phyloP scores from a whole-genome alignment of 1,284 basidiomycete genomes.

The Neolentinus lepideus region DNA sequence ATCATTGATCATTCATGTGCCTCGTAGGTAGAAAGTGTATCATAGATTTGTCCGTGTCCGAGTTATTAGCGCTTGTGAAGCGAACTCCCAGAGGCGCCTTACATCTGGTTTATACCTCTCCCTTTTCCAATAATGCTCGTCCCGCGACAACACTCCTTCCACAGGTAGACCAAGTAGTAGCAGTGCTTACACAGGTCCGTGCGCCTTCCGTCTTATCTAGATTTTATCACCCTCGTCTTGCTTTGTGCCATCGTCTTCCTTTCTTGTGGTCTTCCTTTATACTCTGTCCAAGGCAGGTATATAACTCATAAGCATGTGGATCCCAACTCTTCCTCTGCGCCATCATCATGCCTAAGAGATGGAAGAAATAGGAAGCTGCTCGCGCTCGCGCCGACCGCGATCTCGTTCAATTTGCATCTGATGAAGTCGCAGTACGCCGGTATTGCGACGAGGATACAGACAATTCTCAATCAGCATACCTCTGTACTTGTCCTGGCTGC shows the following conservation, averaged over 20 bases:
- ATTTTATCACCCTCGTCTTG: not conserved
- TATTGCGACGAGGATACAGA: not conserved
- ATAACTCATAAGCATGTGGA: not conserved
- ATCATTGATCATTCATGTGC: too few species aligned
- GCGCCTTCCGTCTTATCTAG: not conserved
- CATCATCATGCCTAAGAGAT: not conserved
- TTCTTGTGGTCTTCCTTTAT: not conserved
- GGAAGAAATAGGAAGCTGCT: not conserved
- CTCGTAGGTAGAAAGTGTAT: too few species aligned
- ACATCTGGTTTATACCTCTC: too few species aligned
- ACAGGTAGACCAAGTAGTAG: too few species aligned
- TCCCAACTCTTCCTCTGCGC: not conserved
- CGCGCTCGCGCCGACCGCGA: not conserved
- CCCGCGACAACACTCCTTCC: too few species aligned
- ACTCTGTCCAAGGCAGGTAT: not conserved
- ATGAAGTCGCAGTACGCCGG: not conserved
- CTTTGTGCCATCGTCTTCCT: not conserved
- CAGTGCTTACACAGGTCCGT: too few species aligned
- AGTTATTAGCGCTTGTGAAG: too few species aligned
- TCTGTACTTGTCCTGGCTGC: not conserved
- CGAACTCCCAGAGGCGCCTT: too few species aligned
- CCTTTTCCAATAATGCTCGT: too few species aligned
- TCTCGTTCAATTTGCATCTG: not conserved
- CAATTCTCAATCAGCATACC: not conserved
- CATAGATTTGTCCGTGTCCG: too few species aligned